Conservation (phyloP, 345 rosid genomes). For the Citropsis articulata region DNA sequence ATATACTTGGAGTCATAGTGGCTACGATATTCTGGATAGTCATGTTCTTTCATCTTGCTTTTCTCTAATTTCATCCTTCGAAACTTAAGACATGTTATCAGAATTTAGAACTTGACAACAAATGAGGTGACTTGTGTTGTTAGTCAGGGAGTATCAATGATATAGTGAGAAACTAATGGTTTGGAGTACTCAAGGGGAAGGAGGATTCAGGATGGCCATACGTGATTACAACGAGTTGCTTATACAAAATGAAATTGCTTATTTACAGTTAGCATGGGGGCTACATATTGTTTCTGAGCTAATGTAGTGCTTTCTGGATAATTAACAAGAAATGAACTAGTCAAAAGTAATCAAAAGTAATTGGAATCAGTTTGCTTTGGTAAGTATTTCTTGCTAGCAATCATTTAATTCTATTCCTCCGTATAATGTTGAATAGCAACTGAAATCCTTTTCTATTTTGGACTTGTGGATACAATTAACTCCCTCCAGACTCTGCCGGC, state of each 20-base stretch:
- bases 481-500: not conserved
- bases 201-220: not conserved
- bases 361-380: not conserved
- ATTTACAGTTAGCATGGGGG: not conserved
- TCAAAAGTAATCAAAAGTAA: not conserved
- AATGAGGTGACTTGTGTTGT: not conserved
- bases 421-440: not conserved
- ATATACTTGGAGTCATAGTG: not conserved
- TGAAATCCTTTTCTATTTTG: not conserved
- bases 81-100: not conserved
- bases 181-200: not conserved
- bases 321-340: not conserved
- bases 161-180: not conserved
- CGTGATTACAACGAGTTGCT: not conserved
- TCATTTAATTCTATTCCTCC: not conserved
- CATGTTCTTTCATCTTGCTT: not conserved
- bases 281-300: not conserved
- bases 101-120: not conserved
- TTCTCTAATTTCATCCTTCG: not conserved
- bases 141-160: not conserved
- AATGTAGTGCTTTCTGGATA: not conserved
- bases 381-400: not conserved
- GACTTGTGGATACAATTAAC: not conserved
- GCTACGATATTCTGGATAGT: not conserved
- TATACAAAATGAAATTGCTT: not conserved